These are phyloP conservation scores for Globisporangium echinulatum DNA, from an alignment of 352 stramenopile species.

Conservation along the genomic window DNA sequence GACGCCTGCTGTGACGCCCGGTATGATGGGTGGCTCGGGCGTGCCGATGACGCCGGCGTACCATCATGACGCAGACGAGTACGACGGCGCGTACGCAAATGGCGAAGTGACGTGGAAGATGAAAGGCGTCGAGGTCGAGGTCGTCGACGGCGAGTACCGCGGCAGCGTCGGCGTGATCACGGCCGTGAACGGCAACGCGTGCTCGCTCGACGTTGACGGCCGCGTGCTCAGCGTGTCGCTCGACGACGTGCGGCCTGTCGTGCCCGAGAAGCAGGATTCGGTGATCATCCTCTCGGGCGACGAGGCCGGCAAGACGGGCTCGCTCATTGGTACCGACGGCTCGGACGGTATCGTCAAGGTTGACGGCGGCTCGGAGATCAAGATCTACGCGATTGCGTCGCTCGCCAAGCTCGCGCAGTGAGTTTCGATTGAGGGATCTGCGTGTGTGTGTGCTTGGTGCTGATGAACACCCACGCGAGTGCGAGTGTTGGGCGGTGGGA, in stretches of 20 bases:
- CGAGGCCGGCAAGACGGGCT: conserved; percentile 78
- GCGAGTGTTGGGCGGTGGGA: too few species aligned
- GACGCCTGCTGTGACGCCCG: conserved; percentile 64
- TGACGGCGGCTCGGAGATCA: conserved; percentile 84
- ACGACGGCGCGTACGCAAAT: conserved; percentile 23
- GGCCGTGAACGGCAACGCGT: conserved; percentile 61
- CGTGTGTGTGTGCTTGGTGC: too few species aligned
- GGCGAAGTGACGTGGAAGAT: conserved; percentile 86
- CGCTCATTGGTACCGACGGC: conserved; percentile 81
- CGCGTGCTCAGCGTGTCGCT: conserved; percentile 59
- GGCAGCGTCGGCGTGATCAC: conserved; percentile 72
- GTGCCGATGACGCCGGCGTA: conserved; percentile 78
- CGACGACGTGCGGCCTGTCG: conserved; percentile 64
- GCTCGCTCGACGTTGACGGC: conserved; percentile 76
- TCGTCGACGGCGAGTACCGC: conserved; percentile 56
- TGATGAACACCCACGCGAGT: too few species aligned
- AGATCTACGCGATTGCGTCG: conserved; percentile 81
- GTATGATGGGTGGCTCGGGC: conserved; percentile 56
- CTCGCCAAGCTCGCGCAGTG: conserved; percentile 83
- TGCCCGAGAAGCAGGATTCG: conserved; percentile 83
- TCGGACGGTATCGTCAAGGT: conserved; percentile 88
- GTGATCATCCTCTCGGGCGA: conserved; percentile 85
- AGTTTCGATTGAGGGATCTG: conserved; percentile 6
- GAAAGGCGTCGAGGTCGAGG: conserved; percentile 82
- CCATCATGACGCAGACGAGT: conserved; percentile 44